phyloP scores from a whole-genome alignment of 495 filamentous ascomycete genomes.

The Penicillium roqueforti region DNA sequence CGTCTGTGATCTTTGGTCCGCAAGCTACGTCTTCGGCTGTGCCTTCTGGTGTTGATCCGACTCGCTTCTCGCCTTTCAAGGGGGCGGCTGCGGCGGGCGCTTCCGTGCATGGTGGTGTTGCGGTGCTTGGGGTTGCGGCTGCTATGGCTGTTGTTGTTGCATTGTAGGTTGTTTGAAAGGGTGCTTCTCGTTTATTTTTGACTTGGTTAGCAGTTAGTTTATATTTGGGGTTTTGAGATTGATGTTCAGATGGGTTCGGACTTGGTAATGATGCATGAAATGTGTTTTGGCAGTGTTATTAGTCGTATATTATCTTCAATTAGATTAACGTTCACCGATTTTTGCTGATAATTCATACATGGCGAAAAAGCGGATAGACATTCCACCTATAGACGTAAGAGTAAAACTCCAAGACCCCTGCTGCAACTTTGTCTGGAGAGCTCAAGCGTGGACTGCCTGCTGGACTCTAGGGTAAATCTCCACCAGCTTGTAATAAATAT shows the following conservation, averaged over 20 bases:
- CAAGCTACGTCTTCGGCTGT: conserved; percentile 15
- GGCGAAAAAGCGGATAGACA: neutral
- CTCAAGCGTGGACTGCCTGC: conserved; percentile 58
- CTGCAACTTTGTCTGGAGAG: neutral
- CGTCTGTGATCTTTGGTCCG: conserved; percentile 16
- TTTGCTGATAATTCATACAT: neutral
- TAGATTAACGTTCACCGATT: neutral
- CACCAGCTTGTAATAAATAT: conserved; percentile 72
- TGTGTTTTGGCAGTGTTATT: neutral
- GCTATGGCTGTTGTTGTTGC: conserved; percentile 29
- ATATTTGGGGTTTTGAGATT: conserved; percentile 2
- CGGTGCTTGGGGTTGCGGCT: conserved; percentile 22
- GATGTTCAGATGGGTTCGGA: neutral
- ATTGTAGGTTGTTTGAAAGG: conserved; percentile 13
- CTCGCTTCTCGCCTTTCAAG: conserved; percentile 20
- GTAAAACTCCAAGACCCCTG: neutral
- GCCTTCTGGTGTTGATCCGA: conserved; percentile 21
- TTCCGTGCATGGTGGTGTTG: conserved; percentile 12
- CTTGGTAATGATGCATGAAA: conserved; percentile 21
- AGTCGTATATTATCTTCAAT: neutral
- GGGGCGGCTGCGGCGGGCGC: conserved; percentile 17
- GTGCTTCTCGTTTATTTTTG: neutral
- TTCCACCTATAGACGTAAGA: neutral
- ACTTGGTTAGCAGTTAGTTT: conserved; percentile 5
- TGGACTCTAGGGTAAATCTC: conserved; percentile 80